Conservation (phyloP, 345 rosid species). For the Sonneratia alba region DNA sequence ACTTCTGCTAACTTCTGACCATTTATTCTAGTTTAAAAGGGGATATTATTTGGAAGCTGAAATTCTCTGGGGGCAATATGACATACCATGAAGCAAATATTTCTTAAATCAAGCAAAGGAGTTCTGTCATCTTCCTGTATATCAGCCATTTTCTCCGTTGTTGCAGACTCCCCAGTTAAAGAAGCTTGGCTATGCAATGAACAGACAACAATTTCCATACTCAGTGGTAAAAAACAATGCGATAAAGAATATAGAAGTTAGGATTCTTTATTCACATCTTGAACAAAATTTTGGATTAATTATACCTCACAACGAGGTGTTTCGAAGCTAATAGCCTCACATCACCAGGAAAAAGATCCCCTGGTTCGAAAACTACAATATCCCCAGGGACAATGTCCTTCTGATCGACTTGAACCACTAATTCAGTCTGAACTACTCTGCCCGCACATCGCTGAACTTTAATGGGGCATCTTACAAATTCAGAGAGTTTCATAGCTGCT, state of each 20-base stretch:
- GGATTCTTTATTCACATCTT: not conserved
- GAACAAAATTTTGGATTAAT: not conserved
- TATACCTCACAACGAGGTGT: slow-evolving; percentile 54
- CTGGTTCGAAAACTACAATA: slow-evolving; percentile 56
- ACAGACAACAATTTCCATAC: slow-evolving; percentile 2
- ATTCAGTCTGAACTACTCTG: slow-evolving; percentile 59
- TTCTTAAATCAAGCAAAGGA: slow-evolving; percentile 56
- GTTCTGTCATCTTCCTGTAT: slow-evolving; percentile 39
- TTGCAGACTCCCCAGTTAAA: slow-evolving; percentile 61
- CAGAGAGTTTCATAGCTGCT: slow-evolving; percentile 69
- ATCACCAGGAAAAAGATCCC: slow-evolving; percentile 69
- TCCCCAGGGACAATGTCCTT: slow-evolving; percentile 73
- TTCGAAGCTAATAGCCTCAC: slow-evolving; percentile 57
- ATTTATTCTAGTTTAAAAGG: not conserved
- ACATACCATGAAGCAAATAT: slow-evolving; percentile 67
- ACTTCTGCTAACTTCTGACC: not conserved
- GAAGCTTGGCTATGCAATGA: slow-evolving; percentile 50
- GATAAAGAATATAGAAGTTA: not conserved
- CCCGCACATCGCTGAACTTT: slow-evolving; percentile 78
- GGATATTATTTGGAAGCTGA: not conserved
- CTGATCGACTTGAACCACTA: slow-evolving; percentile 59
- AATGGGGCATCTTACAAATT: slow-evolving; percentile 47
- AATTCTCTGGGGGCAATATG: not conserved
- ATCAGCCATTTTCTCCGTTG: slow-evolving; percentile 49
- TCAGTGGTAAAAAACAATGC: not conserved